phyloP scores from a whole-genome alignment of 75 land plant genomes.

The Cunninghamia lanceolata region DNA sequence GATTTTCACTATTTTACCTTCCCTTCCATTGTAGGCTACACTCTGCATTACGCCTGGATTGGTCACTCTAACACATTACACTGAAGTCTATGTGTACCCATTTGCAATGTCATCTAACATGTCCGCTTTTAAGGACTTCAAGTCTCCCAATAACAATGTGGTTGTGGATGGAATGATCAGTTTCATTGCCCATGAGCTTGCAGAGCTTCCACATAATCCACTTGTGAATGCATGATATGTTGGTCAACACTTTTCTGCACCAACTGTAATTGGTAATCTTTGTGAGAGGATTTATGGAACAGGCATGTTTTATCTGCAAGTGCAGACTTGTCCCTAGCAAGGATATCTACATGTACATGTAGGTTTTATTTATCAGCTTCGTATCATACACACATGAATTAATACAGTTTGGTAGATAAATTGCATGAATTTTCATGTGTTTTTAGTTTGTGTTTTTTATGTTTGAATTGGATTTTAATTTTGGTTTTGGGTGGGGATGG shows the following conservation, averaged over 20 bases:
- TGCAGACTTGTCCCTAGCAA: constrained; percentile 51
- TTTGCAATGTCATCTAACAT: too few species aligned
- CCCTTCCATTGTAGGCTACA: too few species aligned
- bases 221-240: constrained; percentile 80
- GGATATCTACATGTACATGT: constrained; percentile 85
- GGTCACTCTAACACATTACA: too few species aligned
- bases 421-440: too few species aligned
- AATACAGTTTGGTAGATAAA: background rate
- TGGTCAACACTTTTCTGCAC: constrained; percentile 61
- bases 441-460: too few species aligned
- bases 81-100: too few species aligned
- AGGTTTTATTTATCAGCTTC: background rate
- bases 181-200: constrained; percentile 71
- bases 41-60: too few species aligned
- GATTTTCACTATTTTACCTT: too few species aligned
- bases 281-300: constrained; percentile 79
- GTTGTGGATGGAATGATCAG: constrained; percentile 87
- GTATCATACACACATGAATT: background rate
- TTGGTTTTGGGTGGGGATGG: too few species aligned
- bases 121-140: too few species aligned
- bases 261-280: constrained; percentile 72
- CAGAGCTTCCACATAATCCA: constrained; percentile 67
- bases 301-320: constrained; percentile 63
- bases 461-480: too few species aligned
- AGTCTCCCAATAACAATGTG: constrained; percentile 52